These are phyloP conservation scores for Boletus patriciae DNA, from an alignment of 768 basidiomycete genomes.

Conservation along the genomic window DNA sequence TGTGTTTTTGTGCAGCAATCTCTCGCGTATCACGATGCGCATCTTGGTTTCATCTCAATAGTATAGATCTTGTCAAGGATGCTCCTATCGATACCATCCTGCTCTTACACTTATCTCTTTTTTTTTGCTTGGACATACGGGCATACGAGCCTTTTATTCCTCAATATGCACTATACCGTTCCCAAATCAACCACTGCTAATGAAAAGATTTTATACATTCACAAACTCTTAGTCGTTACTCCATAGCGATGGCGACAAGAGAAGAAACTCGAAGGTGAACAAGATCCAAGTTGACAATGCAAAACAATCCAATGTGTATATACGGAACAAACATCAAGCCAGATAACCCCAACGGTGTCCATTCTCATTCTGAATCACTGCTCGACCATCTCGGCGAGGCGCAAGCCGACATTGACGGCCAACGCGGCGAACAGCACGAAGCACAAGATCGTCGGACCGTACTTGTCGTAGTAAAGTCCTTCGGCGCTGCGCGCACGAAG, in stretches of 20 bases:
- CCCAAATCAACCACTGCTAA: slow-evolving; percentile 23
- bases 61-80: slow-evolving; percentile 27
- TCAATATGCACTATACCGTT: slow-evolving; percentile 28
- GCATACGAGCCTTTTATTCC: slow-evolving; percentile 26
- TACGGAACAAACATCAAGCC: not conserved
- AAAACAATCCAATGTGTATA: not conserved
- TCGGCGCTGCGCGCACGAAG: slow-evolving; percentile 72
- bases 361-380: not conserved
- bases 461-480: slow-evolving; percentile 87
- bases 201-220: slow-evolving; percentile 21
- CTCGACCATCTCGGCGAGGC: slow-evolving; percentile 53
- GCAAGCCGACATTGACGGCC: slow-evolving; percentile 70
- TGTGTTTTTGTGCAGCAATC: slow-evolving; percentile 15
- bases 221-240: not conserved
- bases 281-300: not conserved
- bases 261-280: not conserved
- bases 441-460: slow-evolving; percentile 78
- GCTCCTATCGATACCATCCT: slow-evolving; percentile 14
- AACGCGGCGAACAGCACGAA: slow-evolving; percentile 67
- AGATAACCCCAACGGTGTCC: not conserved
- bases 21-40: slow-evolving; percentile 11
- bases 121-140: slow-evolving; percentile 23
- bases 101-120: not conserved
- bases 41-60: slow-evolving; percentile 18
- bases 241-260: not conserved